phyloP scores from a whole-genome alignment of 1,139 yeast species.

The Saccharomyces hybrid region DNA sequence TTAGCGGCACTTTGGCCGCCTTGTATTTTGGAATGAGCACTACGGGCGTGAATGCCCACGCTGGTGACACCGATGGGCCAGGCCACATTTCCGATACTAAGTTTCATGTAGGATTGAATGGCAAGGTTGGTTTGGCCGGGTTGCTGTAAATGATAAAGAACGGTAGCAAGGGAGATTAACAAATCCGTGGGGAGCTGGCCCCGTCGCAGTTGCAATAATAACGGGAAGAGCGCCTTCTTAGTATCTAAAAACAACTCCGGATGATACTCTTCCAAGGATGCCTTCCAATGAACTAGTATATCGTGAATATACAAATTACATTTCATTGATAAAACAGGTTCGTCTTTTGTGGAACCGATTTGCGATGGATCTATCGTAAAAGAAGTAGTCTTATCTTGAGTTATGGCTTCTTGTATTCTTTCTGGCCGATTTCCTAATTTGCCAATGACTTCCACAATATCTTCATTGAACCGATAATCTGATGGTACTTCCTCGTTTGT shows the following conservation, averaged over 20 bases:
- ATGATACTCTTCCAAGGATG: constrained; percentile 11
- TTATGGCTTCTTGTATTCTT: constrained; percentile 7
- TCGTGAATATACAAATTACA: constrained; percentile 45
- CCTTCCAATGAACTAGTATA: constrained; percentile 42
- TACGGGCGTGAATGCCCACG: constrained; percentile 76
- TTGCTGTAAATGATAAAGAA: constrained; percentile 52
- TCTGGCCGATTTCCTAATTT: constrained; percentile 27
- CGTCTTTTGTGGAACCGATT: constrained; percentile 8
- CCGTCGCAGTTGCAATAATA: constrained; percentile 52
- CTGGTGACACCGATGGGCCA: constrained; percentile 87
- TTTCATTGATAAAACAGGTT: constrained; percentile 31
- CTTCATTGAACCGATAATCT: constrained; percentile 18
- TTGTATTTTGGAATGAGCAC: constrained; percentile 42
- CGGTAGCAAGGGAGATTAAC: constrained; percentile 51
- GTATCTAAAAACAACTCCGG: constrained; percentile 40
- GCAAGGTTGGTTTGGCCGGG: constrained; percentile 46
- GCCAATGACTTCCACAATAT: neutral
- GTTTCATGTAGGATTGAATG: constrained; percentile 60
- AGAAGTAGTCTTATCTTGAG: neutral
- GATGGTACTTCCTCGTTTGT: constrained; percentile 20
- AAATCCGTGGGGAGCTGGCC: constrained; percentile 39
- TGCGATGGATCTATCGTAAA: constrained; percentile 15
- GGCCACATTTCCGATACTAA: constrained; percentile 81
- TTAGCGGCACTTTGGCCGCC: constrained; percentile 43
- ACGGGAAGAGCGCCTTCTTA: constrained; percentile 49